A percentile compares a stretch with the other conserved stretches of the same genome.
These are phyloP conservation scores for Cryptococcus wingfieldii DNA, from an alignment of 1,284 basidiomycete species.

Conservation along the genomic window DNA sequence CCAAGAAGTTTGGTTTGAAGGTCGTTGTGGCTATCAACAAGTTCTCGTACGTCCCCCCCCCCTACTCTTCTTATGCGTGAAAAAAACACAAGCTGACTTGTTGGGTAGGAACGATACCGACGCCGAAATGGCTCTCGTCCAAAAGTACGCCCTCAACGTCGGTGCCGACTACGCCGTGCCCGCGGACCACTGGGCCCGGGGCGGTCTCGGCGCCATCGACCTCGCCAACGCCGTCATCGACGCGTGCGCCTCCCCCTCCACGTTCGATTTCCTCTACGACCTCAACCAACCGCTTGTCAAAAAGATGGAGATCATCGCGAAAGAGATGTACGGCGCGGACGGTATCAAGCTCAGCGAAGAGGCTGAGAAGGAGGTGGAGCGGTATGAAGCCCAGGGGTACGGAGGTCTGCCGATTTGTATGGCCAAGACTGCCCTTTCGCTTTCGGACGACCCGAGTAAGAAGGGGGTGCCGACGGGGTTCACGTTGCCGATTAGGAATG, in stretches of 20 bases:
- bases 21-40: conserved; percentile 94
- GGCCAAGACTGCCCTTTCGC: conserved; percentile 97
- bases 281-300: conserved; percentile 74
- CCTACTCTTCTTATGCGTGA: not conserved
- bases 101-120: conserved; percentile 72
- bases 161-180: conserved; percentile 95
- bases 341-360: conserved; percentile 78
- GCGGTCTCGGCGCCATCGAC: conserved; percentile 78
- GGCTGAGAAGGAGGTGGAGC: conserved; percentile 81
- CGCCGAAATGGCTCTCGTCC: conserved; percentile 83
- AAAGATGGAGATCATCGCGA: conserved; percentile 81
- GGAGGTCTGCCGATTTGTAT: conserved; percentile 69
- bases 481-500: conserved; percentile 85
- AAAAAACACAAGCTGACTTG: conserved; percentile 9
- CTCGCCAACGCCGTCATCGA: conserved; percentile 82
- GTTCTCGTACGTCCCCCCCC: conserved; percentile 66
- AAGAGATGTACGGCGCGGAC: conserved; percentile 86
- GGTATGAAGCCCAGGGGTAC: conserved; percentile 74
- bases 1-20: conserved; percentile 93
- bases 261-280: conserved; percentile 88
- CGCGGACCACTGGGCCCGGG: conserved; percentile 94
- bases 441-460: conserved; percentile 87
- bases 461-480: conserved; percentile 89
- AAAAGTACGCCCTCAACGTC: conserved; percentile 70
- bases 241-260: conserved; percentile 74